Evolutionary conservation across 352 stramenopile species (phyloP), one percentile per base, ranked within the genome.

Genomic region (Pythium biforme): DNA sequence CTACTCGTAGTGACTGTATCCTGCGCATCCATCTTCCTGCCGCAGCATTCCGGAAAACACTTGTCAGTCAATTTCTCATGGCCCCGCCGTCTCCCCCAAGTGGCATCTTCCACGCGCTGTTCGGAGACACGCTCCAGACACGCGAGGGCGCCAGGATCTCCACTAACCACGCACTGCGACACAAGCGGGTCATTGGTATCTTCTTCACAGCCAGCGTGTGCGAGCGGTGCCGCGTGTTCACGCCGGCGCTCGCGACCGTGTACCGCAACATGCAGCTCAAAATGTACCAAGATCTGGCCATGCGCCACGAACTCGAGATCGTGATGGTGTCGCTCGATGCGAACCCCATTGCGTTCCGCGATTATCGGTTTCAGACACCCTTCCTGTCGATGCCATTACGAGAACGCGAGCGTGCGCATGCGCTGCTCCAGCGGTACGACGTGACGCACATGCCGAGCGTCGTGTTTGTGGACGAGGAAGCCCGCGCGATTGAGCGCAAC

Each of bases 161-260:
- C 12, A 88, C 79, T 4, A 33, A 69, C 10, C 63, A 78, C 26
- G 79, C 70, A 39, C 70, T 88, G 20, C 63, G 59, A 33, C 41
- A 66, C 55, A 88, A 88, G 62, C 69, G 57, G 9, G 70, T 83
- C 33, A 59, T 88, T 27, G 78, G 76, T 1, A 59, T 90, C 19
- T 90, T 80, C 69, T 90, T 88, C 69, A 83, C 73, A 8, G 69
- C 73, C 27, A 82, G 70, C 52, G 74, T 66, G 6, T 88, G 76
- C 50, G 62, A 72, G 25, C 70, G 66, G 11, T 90, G 78, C 34
- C 73, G 75, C 51, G 63, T 66, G 26, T 88, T 90, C 67, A 86
- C 78, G 39, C 78, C 78, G 20, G 67, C 81, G 26, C 61, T 90
- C 48, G 76, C 76, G 29, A 83, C 77, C 1, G 75, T 80, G 20